phyloP scores from a whole-genome alignment of 78 protist genomes.

The Dictyostelium discoideum region DNA sequence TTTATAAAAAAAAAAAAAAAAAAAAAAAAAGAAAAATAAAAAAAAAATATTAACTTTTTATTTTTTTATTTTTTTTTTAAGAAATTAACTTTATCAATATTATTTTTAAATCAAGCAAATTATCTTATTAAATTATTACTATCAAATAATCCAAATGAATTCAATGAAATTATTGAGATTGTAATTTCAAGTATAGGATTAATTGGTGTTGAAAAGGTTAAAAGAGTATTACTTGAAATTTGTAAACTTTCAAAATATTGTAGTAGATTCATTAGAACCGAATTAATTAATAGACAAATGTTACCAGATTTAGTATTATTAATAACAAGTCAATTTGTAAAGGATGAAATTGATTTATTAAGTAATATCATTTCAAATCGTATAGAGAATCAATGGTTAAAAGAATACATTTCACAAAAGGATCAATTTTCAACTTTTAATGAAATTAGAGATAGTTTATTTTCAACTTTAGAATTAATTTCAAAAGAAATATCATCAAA shows the following conservation, averaged over 20 bases:
- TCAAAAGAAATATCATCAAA: background rate
- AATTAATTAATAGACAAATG: background rate
- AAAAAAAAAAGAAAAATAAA: background rate
- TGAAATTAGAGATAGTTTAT: conserved; percentile 35
- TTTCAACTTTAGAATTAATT: background rate
- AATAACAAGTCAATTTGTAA: conserved; percentile 22
- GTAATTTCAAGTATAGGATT: background rate
- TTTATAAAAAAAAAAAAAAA: background rate
- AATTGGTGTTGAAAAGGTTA: conserved; percentile 24
- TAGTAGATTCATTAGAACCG: background rate
- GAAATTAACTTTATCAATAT: conserved; percentile 26
- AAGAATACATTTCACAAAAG: conserved; percentile 26
- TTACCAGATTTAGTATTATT: conserved; percentile 44
- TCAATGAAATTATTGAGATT: conserved; percentile 36
- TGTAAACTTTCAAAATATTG: conserved; percentile 36
- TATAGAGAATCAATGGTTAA: conserved; percentile 40
- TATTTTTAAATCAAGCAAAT: conserved; percentile 38
- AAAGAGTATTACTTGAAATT: conserved; percentile 15
- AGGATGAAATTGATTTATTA: conserved; percentile 38
- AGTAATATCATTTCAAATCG: conserved; percentile 47
- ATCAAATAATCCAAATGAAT: conserved; percentile 12
- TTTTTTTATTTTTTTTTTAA: background rate
- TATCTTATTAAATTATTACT: background rate
- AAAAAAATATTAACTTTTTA: background rate
- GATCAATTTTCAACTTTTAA: conserved; percentile 5